These are phyloP conservation scores for Arthrobotrys sinensis DNA, from an alignment of 2,329 filamentous ascomycete species.

Conservation along the genomic window DNA sequence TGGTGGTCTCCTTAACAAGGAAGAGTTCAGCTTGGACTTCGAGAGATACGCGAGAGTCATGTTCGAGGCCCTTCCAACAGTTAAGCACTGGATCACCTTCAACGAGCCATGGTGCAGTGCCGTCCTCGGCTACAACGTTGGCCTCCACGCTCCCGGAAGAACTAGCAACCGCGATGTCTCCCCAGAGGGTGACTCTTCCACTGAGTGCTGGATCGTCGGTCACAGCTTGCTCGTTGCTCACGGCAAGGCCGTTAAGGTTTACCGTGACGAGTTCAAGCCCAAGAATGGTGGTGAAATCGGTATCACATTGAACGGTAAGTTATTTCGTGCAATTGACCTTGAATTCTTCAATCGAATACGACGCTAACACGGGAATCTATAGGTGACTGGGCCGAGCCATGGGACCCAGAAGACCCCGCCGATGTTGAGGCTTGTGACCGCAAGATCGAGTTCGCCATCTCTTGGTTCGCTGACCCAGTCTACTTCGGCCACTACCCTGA, in stretches of 20 bases:
- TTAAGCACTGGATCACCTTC: slow-evolving; percentile 91
- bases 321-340: slow-evolving; percentile 19
- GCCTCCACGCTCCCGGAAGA: slow-evolving; percentile 85
- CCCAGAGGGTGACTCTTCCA: slow-evolving; percentile 79
- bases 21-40: slow-evolving; percentile 86
- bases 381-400: slow-evolving; percentile 85
- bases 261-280: slow-evolving; percentile 84
- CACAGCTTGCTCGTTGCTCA: slow-evolving; percentile 87
- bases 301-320: slow-evolving; percentile 84
- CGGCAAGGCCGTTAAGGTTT: slow-evolving; percentile 83
- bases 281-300: slow-evolving; percentile 82
- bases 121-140: slow-evolving; percentile 83
- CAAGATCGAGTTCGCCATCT: slow-evolving; percentile 89
- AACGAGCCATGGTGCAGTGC: slow-evolving; percentile 91
- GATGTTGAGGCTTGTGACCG: slow-evolving; percentile 83
- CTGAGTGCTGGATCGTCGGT: slow-evolving; percentile 85
- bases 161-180: slow-evolving; percentile 82
- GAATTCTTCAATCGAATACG: slow-evolving; percentile 19
- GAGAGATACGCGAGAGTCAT: slow-evolving; percentile 82
- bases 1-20: slow-evolving; percentile 83
- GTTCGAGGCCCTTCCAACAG: slow-evolving; percentile 81
- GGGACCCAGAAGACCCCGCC: slow-evolving; percentile 81
- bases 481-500: slow-evolving; percentile 88
- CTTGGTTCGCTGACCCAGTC: slow-evolving; percentile 89
- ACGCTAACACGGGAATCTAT: slow-evolving; percentile 23